Evolutionary conservation across 2,329 filamentous ascomycete species (phyloP).

Genomic region (Hymenoscyphus fraxineus): DNA sequence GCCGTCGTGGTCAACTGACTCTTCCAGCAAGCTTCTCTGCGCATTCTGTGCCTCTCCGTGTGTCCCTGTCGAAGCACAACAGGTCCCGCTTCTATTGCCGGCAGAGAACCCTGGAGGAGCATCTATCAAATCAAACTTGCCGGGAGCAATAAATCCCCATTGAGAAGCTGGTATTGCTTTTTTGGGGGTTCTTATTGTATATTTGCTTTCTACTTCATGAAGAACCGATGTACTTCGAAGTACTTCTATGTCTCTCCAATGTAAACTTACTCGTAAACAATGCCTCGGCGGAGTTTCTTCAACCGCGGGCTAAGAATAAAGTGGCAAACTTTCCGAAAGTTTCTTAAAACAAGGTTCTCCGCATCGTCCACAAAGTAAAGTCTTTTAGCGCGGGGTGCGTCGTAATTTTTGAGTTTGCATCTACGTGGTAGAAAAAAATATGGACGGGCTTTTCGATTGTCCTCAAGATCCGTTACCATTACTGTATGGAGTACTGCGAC

Average conservation of each 20-base stretch:
- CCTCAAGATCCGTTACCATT: not conserved
- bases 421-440: not conserved
- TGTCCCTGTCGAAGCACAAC: not conserved
- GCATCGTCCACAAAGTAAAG: not conserved
- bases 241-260: not conserved
- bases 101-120: not conserved
- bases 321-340: not conserved
- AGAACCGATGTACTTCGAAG: too few species aligned
- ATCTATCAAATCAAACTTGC: not conserved
- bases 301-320: not conserved
- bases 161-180: not conserved
- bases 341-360: slow-evolving; percentile 1
- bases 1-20: slow-evolving; percentile 7
- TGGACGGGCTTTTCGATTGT: not conserved
- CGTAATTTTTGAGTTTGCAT: not conserved
- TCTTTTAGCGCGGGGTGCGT: not conserved
- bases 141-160: not conserved
- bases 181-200: not conserved
- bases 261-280: too few species aligned
- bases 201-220: not conserved
- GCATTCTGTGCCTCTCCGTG: not conserved
- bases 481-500: not conserved
- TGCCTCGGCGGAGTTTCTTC: too few species aligned
- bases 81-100: not conserved
- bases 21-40: not conserved